Conservation (phyloP, 1,139 yeast genomes). For the Yamadazyma jaroonii region DNA sequence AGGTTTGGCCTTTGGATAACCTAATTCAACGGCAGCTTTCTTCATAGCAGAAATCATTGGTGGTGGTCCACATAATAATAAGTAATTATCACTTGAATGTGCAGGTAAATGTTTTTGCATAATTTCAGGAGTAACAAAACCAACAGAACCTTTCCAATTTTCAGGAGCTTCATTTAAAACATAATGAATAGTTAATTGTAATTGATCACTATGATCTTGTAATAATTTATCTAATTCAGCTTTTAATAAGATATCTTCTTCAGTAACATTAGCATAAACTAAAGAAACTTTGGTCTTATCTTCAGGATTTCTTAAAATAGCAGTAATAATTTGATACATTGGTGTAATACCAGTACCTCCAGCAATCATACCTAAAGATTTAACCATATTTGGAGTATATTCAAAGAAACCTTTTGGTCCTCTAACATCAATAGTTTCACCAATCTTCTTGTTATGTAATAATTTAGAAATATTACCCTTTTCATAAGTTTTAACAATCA, state of each 20-base stretch:
- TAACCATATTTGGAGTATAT: conserved; percentile 79
- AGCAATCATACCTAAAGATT: conserved; percentile 79
- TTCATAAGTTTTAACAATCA: conserved; percentile 89
- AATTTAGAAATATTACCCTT: conserved; percentile 83
- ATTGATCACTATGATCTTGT: conserved; percentile 67
- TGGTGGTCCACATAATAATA: conserved; percentile 92
- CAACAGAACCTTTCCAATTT: conserved; percentile 51
- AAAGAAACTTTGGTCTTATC: conserved; percentile 85
- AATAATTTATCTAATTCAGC: conserved; percentile 69
- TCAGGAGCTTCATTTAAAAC: conserved; percentile 69
- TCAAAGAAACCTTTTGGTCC: conserved; percentile 95
- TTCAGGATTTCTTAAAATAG: conserved; percentile 64
- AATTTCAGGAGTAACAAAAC: conserved; percentile 72
- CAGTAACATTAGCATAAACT: conserved; percentile 76
- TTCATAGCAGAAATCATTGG: conserved; percentile 81
- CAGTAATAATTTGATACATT: conserved; percentile 77
- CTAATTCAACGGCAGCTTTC: conserved; percentile 75
- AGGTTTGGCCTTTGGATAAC: conserved; percentile 85
- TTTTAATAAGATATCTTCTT: conserved; percentile 74
- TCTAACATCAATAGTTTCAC: conserved; percentile 49
- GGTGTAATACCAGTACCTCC: conserved; percentile 99
- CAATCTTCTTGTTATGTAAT: conserved; percentile 60
- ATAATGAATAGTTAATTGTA: conserved; percentile 74
- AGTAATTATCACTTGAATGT: conserved; percentile 59
- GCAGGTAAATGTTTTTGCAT: conserved; percentile 57